phyloP scores from a whole-genome alignment of 2,329 filamentous ascomycete species.

The Aureobasidium subglaciale region DNA sequence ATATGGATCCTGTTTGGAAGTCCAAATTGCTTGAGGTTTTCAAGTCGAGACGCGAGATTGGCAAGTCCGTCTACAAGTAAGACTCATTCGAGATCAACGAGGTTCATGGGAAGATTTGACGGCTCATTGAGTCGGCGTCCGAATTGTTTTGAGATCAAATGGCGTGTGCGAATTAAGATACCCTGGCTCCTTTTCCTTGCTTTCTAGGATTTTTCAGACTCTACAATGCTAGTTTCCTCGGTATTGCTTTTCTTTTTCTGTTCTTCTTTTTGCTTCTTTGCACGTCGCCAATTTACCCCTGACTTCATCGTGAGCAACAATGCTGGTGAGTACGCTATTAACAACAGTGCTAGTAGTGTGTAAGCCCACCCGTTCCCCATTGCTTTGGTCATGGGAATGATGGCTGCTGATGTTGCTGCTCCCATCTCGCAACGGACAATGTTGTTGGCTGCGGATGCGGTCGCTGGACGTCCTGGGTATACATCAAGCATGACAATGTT shows the following conservation, averaged over 20 bases:
- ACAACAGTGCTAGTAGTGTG: conserved; percentile 29
- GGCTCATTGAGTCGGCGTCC: too few species aligned
- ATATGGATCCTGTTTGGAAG: conserved; percentile 5
- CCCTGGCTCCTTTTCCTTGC: not conserved
- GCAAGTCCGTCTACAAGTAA: too few species aligned
- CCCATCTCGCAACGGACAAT: conserved; percentile 38
- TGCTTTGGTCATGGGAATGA: conserved; percentile 32
- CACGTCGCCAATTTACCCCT: conserved; percentile 25
- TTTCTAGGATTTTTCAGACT: not conserved
- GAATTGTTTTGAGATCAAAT: not conserved
- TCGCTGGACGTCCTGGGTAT: conserved; percentile 35
- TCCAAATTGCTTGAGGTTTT: not conserved
- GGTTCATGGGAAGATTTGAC: too few species aligned
- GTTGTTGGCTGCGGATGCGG: conserved; percentile 40
- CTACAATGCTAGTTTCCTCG: not conserved
- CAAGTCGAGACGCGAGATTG: not conserved
- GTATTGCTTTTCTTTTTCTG: not conserved
- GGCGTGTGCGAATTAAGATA: not conserved
- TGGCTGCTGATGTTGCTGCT: conserved; percentile 34
- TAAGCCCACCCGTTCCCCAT: conserved; percentile 39
- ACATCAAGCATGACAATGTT: conserved; percentile 43
- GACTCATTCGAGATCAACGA: too few species aligned
- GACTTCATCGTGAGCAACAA: conserved; percentile 22
- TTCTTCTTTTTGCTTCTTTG: conserved; percentile 21
- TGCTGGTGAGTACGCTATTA: conserved; percentile 18